Conservation (phyloP, 2,329 filamentous ascomycete genomes). For the Ilyonectria sp. region DNA sequence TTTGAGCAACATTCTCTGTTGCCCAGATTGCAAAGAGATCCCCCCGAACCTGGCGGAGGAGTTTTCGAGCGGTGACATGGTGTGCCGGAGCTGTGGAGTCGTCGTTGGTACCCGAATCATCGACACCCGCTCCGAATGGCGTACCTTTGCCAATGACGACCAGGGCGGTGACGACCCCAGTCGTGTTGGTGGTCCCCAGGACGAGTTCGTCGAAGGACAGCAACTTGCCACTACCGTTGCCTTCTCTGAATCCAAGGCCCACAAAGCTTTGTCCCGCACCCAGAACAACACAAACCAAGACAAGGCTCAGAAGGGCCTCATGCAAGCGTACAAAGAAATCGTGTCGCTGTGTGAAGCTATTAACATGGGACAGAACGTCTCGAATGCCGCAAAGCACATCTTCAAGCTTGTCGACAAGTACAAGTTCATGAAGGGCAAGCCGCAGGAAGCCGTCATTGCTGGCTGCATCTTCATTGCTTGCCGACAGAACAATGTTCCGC, state of each 20-base stretch:
- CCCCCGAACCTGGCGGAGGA: conserved; percentile 96
- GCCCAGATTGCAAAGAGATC: conserved; percentile 90
- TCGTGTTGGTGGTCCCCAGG: conserved; percentile 95
- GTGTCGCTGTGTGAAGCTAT: conserved; percentile 88
- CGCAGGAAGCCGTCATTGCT: conserved; percentile 92
- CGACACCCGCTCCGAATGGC: conserved; percentile 97
- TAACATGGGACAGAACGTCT: conserved; percentile 83
- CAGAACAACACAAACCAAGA: conserved; percentile 90
- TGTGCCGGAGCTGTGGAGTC: conserved; percentile 92
- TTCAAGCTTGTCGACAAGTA: conserved; percentile 96
- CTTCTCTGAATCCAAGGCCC: conserved; percentile 80
- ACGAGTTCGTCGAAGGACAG: conserved; percentile 89
- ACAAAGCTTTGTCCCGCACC: conserved; percentile 83
- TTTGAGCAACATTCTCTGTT: conserved; percentile 87
- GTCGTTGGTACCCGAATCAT: conserved; percentile 93
- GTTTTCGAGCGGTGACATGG: conserved; percentile 91
- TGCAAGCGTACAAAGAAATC: conserved; percentile 92
- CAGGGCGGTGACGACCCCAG: conserved; percentile 96
- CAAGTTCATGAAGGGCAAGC: conserved; percentile 95
- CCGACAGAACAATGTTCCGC: conserved; percentile 87
- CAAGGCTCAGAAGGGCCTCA: conserved; percentile 85
- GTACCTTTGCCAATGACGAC: conserved; percentile 98
- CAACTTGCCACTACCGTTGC: conserved; percentile 92
- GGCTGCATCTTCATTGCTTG: conserved; percentile 98
- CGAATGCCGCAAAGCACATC: conserved; percentile 92